Evolutionary conservation across 768 basidiomycete genomes (phyloP).

Genomic region (Psilocybe cyanescens): DNA sequence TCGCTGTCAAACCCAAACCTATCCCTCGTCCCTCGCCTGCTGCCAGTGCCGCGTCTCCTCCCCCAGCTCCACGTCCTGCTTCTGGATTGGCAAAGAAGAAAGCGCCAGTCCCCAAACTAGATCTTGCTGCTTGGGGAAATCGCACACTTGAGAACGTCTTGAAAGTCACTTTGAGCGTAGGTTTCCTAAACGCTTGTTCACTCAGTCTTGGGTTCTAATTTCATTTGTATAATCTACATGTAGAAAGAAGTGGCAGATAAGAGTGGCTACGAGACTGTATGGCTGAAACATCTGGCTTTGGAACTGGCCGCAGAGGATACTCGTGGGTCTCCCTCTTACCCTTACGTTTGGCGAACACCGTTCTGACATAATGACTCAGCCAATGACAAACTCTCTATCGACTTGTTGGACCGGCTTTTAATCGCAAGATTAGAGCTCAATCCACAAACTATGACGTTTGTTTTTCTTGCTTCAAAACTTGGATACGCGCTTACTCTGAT

Average conservation of each 20-base stretch:
- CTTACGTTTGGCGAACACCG: conserved; percentile 4
- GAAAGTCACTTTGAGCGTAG: conserved; percentile 79
- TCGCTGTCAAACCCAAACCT: conserved; percentile 35
- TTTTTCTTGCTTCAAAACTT: conserved; percentile 15
- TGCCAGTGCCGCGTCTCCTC: conserved; percentile 28
- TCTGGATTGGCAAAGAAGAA: conserved; percentile 55
- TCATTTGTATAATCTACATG: conserved; percentile 6
- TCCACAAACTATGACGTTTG: conserved; percentile 71
- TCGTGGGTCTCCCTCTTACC: conserved; percentile 35
- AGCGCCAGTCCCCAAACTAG: conserved; percentile 45
- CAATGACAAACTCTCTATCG: conserved; percentile 50
- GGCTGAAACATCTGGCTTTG: conserved; percentile 76
- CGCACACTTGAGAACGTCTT: conserved; percentile 70
- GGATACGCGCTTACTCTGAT: not conserved
- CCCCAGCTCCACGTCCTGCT: conserved; percentile 34
- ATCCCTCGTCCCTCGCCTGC: conserved; percentile 32
- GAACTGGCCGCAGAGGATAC: conserved; percentile 70
- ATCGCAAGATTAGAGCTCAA: conserved; percentile 86
- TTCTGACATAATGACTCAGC: conserved; percentile 26
- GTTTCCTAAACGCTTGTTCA: conserved; percentile 26
- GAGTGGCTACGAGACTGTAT: conserved; percentile 72
- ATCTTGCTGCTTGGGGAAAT: conserved; percentile 73
- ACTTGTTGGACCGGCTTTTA: conserved; percentile 76
- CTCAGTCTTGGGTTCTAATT: not conserved
- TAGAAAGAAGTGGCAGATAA: conserved; percentile 63